A percentile compares a stretch with the other conserved stretches of the same genome.
phyloP scores from a whole-genome alignment of 495 filamentous ascomycete genomes.

The Usnea hakonensis region DNA sequence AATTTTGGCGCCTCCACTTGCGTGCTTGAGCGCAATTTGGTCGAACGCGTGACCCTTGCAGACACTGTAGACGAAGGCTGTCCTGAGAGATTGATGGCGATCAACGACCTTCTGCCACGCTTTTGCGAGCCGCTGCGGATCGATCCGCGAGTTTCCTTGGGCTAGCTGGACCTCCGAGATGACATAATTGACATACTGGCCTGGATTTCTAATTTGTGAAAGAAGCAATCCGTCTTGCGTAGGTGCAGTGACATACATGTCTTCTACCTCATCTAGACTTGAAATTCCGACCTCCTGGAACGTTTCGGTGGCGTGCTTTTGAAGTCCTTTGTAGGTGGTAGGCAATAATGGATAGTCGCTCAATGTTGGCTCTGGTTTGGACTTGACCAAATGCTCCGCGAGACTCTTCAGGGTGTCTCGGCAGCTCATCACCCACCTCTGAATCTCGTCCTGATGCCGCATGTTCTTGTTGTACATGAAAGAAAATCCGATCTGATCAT shows the following conservation, averaged over 20 bases:
- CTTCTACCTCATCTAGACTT: conserved; percentile 41
- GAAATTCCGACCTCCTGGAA: conserved; percentile 43
- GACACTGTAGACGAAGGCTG: conserved; percentile 43
- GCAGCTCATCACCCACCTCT: conserved; percentile 53
- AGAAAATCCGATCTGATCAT: conserved; percentile 55
- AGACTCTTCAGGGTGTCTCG: conserved; percentile 45
- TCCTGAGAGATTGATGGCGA: conserved; percentile 45
- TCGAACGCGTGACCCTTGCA: conserved; percentile 34
- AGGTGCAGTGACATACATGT: conserved; percentile 58
- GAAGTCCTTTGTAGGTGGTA: conserved; percentile 51
- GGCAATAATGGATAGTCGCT: conserved; percentile 57
- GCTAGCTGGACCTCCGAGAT: conserved; percentile 49
- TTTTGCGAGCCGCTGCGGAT: conserved; percentile 32
- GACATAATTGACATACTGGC: conserved; percentile 52
- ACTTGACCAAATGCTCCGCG: conserved; percentile 41
- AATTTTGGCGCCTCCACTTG: conserved; percentile 33
- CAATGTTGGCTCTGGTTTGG: conserved; percentile 47
- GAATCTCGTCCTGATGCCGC: conserved; percentile 49
- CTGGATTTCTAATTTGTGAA: conserved; percentile 47
- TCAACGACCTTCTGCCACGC: conserved; percentile 45
- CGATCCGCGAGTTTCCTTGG: conserved; percentile 30
- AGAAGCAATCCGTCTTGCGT: conserved; percentile 63
- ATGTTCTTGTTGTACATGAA: conserved; percentile 57
- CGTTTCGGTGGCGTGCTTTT: conserved; percentile 27
- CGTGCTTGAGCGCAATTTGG: conserved; percentile 44